Evolutionary conservation across 2,329 filamentous ascomycete species (phyloP).

Genomic region (Colletotrichum plurivorum): DNA sequence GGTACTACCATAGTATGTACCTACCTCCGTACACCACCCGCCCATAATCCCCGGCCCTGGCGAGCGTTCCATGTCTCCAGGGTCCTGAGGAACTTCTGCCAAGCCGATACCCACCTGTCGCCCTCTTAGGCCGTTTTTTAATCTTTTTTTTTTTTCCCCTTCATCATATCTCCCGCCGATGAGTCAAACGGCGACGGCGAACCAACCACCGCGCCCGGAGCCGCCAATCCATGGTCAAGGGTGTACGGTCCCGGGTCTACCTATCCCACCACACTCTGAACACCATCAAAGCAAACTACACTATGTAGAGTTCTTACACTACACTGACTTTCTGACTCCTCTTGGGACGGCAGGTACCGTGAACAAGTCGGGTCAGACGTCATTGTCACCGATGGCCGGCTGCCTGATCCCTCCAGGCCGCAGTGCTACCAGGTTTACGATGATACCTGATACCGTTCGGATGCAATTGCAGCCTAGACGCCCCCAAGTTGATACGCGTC

Average conservation of each 20-base stretch:
- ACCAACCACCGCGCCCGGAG: slow-evolving; percentile 23
- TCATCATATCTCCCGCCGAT: slow-evolving; percentile 13
- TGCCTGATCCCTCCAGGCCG: slow-evolving; percentile 14
- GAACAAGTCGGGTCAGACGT: not conserved
- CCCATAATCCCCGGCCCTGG: not conserved
- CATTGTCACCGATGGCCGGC: slow-evolving; percentile 10
- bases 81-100: slow-evolving; percentile 40
- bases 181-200: slow-evolving; percentile 33
- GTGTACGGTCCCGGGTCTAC: not conserved
- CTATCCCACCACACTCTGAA: slow-evolving; percentile 4
- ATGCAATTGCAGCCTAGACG: slow-evolving; percentile 2
- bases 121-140: slow-evolving; percentile 14
- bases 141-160: not conserved
- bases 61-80: slow-evolving; percentile 20
- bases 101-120: slow-evolving; percentile 30
- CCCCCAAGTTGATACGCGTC: slow-evolving; percentile 27
- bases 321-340: not conserved
- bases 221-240: not conserved
- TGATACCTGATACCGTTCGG: not conserved
- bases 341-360: not conserved
- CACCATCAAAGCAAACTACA: not conserved
- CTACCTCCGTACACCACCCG: not conserved
- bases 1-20: not conserved
- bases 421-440: not conserved
- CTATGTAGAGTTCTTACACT: too few relatives aligned